Evolutionary conservation across 495 filamentous ascomycete species (phyloP).

Genomic region (Lasiosphaeris hirsuta): DNA sequence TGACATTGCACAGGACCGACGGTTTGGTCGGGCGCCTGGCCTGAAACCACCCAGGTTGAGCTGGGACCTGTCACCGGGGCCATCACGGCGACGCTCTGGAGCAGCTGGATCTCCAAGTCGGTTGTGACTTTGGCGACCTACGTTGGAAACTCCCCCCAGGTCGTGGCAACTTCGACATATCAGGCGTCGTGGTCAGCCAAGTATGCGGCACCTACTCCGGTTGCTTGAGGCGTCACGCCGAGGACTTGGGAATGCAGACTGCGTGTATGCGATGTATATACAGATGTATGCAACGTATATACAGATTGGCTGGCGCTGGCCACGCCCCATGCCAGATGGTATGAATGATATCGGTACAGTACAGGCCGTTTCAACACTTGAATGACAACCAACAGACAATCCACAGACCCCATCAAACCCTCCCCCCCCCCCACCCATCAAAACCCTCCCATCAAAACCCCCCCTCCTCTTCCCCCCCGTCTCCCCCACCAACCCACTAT

Average conservation of each 20-base stretch:
- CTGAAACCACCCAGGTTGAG: slow-evolving; percentile 27
- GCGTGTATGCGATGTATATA: background rate
- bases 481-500: background rate
- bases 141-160: slow-evolving; percentile 6
- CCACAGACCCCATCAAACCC: too few species aligned
- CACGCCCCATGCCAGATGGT: too few species aligned
- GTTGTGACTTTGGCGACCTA: slow-evolving; percentile 32
- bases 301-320: too few species aligned
- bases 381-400: too few species aligned
- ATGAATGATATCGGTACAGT: too few species aligned
- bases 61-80: slow-evolving; percentile 25
- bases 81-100: slow-evolving; percentile 26
- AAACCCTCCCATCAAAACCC: too few species aligned
- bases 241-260: too few species aligned
- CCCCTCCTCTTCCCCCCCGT: too few species aligned
- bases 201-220: slow-evolving; percentile 18
- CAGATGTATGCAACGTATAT: background rate
- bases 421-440: too few species aligned
- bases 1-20: slow-evolving; percentile 22
- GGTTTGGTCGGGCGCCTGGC: slow-evolving; percentile 35
- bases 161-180: slow-evolving; percentile 28
- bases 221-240: slow-evolving; percentile 11
- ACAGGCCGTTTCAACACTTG: too few species aligned
- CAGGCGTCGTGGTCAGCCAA: slow-evolving; percentile 25
- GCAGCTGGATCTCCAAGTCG: slow-evolving; percentile 34